phyloP scores from a whole-genome alignment of 2,329 filamentous ascomycete genomes.

The Cladophialophora carrionii region DNA sequence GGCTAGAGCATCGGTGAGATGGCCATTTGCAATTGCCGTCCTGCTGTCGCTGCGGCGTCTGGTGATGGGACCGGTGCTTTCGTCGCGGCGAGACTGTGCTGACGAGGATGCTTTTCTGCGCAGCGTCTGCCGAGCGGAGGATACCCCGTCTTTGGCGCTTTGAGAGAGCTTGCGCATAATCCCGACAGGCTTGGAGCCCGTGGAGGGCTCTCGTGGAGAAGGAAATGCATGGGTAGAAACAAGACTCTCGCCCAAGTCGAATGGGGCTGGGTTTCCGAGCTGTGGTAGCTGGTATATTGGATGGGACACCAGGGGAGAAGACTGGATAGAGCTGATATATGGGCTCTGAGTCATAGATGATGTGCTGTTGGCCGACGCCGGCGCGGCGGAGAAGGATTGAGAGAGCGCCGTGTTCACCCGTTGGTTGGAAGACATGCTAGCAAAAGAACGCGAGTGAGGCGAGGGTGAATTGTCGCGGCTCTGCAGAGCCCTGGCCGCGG shows the following conservation, averaged over 20 bases:
- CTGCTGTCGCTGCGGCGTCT: conserved; percentile 88
- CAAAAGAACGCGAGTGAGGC: conserved; percentile 27
- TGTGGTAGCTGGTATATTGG: conserved; percentile 42
- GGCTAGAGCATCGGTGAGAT: conserved; percentile 24
- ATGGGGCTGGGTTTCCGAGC: conserved; percentile 53
- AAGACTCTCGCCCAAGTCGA: conserved; percentile 75
- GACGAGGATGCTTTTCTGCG: conserved; percentile 77
- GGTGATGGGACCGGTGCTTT: conserved; percentile 86
- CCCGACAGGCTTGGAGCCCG: conserved; percentile 59
- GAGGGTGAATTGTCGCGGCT: conserved; percentile 31
- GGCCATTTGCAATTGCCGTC: conserved; percentile 57
- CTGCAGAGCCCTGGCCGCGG: conserved; percentile 24
- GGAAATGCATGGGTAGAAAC: conserved; percentile 47
- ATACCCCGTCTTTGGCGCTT: conserved; percentile 64
- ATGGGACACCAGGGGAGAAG: conserved; percentile 36
- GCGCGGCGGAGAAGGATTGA: conserved; percentile 26
- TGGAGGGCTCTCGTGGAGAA: conserved; percentile 22
- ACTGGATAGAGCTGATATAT: conserved; percentile 35
- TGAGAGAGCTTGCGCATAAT: conserved; percentile 86
- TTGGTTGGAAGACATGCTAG: conserved; percentile 33
- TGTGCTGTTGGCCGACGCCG: conserved; percentile 35
- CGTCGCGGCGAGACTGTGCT: conserved; percentile 75
- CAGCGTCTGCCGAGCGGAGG: conserved; percentile 55
- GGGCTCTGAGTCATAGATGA: conserved; percentile 37
- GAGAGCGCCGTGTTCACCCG: conserved; percentile 30